These are phyloP conservation scores for Cordyceps cateniannulata DNA, from an alignment of 2,329 filamentous ascomycete genomes.

Conservation along the genomic window DNA sequence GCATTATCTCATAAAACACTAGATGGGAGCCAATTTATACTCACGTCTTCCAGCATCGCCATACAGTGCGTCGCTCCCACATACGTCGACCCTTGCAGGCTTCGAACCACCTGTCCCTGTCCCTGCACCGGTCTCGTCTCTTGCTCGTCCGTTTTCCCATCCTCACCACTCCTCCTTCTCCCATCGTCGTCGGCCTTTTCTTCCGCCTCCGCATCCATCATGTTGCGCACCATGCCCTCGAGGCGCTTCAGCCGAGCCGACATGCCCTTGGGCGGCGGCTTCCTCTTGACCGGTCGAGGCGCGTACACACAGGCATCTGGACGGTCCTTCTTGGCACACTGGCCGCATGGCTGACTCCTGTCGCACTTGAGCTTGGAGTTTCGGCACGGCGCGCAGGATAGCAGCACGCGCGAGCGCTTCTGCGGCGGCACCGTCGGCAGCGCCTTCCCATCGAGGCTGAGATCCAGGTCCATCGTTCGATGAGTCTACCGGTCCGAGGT, in stretches of 20 bases:
- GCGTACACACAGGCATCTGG: constrained; percentile 43
- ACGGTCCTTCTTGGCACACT: constrained; percentile 45
- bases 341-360: constrained; percentile 43
- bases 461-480: constrained; percentile 4
- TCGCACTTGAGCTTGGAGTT: constrained; percentile 52
- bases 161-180: background rate
- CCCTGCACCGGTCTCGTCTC: constrained; percentile 25
- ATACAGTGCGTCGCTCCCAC: constrained; percentile 55
- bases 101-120: constrained; percentile 37
- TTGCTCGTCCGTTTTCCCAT: constrained; percentile 12
- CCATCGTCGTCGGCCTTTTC: background rate
- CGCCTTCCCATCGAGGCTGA: constrained; percentile 1
- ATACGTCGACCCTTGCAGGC: constrained; percentile 40
- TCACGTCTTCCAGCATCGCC: constrained; percentile 54
- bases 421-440: constrained; percentile 15
- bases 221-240: constrained; percentile 50
- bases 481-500: background rate
- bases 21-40: constrained; percentile 14
- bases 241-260: constrained; percentile 47
- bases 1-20: background rate
- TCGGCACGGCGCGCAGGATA: constrained; percentile 48
- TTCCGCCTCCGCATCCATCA: constrained; percentile 38
- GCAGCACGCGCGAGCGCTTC: constrained; percentile 43
- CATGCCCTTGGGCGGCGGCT: constrained; percentile 41
- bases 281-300: constrained; percentile 35